phyloP scores from a whole-genome alignment of 805 yeast species.

The Candida sphagnicola region DNA sequence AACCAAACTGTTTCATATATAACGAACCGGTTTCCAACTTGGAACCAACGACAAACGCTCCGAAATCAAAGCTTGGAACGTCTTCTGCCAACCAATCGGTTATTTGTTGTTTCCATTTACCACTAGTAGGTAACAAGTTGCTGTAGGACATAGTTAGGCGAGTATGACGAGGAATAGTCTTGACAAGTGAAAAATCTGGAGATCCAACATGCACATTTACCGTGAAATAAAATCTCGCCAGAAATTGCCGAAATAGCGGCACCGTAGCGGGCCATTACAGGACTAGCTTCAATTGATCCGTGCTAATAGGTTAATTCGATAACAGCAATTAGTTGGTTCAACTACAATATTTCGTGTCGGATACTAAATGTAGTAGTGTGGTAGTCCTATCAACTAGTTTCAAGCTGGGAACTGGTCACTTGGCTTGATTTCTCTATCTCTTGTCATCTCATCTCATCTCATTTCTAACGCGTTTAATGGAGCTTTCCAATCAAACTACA shows the following conservation, averaged over 20 bases:
- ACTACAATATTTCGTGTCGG: no score
- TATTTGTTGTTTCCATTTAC: constrained; percentile 78
- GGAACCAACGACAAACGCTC: constrained; percentile 92
- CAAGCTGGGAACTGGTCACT: no score
- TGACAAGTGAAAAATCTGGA: constrained; percentile 6
- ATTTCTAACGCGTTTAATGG: neutral
- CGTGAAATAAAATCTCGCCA: no score
- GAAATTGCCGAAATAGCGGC: no score
- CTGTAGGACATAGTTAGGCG: constrained; percentile 18
- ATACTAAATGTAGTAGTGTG: no score
- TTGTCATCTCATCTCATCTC: neutral
- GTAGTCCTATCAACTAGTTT: no score
- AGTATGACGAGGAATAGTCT: constrained; percentile 8
- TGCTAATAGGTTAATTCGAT: no score
- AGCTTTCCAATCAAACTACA: neutral
- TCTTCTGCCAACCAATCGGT: constrained; percentile 80
- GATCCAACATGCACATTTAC: no score
- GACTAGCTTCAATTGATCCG: no score
- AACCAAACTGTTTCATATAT: constrained; percentile 76
- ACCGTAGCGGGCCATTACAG: no score
- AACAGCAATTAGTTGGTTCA: no score
- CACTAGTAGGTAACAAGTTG: constrained; percentile 67
- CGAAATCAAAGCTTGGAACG: constrained; percentile 90
- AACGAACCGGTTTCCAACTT: constrained; percentile 67
- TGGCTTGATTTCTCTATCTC: no score